phyloP scores from a whole-genome alignment of 2,329 filamentous ascomycete genomes.

The Oidium heveae region DNA sequence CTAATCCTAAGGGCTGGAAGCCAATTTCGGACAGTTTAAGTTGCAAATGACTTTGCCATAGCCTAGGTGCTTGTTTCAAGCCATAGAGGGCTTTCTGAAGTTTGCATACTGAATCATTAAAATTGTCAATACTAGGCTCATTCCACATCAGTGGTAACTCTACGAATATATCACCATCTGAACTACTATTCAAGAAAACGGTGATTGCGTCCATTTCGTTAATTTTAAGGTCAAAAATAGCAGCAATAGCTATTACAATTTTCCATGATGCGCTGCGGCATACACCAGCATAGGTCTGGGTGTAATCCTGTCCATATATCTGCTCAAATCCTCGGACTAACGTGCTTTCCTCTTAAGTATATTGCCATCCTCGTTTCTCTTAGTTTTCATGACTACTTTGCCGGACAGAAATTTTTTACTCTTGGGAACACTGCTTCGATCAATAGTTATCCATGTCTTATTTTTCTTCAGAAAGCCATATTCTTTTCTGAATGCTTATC shows the following conservation, averaged over 20 bases:
- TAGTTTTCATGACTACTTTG: neutral
- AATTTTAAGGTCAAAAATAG: neutral
- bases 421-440: neutral
- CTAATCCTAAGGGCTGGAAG: neutral
- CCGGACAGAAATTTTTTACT: neutral
- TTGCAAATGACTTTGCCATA: neutral
- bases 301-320: neutral
- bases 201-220: neutral
- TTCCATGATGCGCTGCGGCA: neutral
- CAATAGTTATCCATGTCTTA: neutral
- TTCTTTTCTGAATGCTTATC: neutral
- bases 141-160: neutral
- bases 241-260: neutral
- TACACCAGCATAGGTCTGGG: neutral
- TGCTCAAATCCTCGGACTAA: neutral
- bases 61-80: neutral
- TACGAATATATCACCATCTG: neutral
- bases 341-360: neutral
- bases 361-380: constrained; percentile 1
- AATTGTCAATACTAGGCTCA: neutral
- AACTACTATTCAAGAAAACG: neutral
- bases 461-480: neutral
- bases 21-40: neutral
- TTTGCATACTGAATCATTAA: neutral
- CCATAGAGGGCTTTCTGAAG: neutral